Base-by-base conservation (phyloP, 2,329 filamentous ascomycete species). In the Didymosphaeria variabile region DNA sequence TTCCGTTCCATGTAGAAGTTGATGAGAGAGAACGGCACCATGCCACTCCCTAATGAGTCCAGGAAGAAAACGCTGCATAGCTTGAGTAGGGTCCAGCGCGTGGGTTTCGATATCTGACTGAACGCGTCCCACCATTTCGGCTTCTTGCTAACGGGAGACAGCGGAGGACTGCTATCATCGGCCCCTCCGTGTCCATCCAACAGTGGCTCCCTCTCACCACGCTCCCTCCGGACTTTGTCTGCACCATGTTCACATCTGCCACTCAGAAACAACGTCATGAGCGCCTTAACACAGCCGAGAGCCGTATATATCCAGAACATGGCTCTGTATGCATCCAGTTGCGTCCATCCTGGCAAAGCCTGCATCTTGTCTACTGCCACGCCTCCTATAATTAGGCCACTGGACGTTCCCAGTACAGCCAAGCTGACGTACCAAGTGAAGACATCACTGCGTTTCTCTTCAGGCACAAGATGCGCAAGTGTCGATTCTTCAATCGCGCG, bases 21-120 rank as follows among this genome's bases (percentile, higher is more conserved):
- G 34, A 80, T 67, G 9, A 76, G 58, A 10, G 78, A 77, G 67
- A 77, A 79, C 17, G 77, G 86, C 4, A 88, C 89, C 73, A 94
- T 84, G 1, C 91, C 91, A 1, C 88, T 90, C 1, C 89, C 90
- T 59, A 93, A 85, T 0, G 88, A 86, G 73, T 93, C 91, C 6
- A 93, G 70, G 1, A 84, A 85, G 67, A 93, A 90, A 1, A 94
- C 79, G 8, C 90, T 76, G 70, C 88, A 90, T 0, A 94, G 81
- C 53, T 87, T 86, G 55, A 85, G 73, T 6, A 91, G 80, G 32
- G 88, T 82, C 0, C 79, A 69, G 7, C 83, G 78, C 38, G 84
- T 88, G n/a, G 85, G 79, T 2, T 75, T 77, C 5, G 86, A 87
- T 21, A 93, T 87, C 2, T 84, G 79, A 0, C 87, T 84, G 32